Evolutionary conservation across 1,284 basidiomycete species (phyloP).

Genomic region (Gomphus bonarii): DNA sequence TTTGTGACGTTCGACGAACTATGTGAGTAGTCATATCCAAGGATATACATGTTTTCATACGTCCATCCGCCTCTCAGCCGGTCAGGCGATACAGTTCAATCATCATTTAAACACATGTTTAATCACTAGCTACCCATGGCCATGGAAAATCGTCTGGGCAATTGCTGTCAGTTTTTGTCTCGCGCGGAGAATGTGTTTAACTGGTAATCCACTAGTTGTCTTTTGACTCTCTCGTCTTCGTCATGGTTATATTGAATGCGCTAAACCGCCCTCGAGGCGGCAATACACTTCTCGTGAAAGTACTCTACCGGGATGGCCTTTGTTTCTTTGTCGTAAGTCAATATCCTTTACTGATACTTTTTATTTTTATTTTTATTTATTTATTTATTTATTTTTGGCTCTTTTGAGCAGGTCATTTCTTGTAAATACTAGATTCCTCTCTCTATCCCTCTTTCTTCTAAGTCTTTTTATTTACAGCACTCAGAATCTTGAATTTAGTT

Average conservation of each 20-base stretch:
- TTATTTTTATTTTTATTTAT: too few relatives aligned
- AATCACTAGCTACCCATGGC: neutral
- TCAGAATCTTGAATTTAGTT: neutral
- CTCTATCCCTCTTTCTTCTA: neutral
- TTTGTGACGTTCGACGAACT: neutral
- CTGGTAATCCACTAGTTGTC: neutral
- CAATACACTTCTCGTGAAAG: conserved; percentile 18
- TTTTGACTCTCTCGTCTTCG: conserved; percentile 21
- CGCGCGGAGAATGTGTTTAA: neutral
- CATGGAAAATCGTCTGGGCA: neutral
- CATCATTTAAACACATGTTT: neutral
- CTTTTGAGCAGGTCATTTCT: neutral
- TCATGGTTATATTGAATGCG: conserved; percentile 21
- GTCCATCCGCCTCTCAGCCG: neutral
- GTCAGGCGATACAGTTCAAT: neutral
- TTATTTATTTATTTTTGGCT: neutral
- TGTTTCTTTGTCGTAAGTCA: conserved; percentile 16
- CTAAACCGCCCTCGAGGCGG: conserved; percentile 21
- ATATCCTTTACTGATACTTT: neutral
- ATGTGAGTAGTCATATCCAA: neutral
- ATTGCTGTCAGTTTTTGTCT: neutral
- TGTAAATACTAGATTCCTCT: neutral
- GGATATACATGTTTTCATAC: too few relatives aligned
- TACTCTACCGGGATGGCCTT: conserved; percentile 22
- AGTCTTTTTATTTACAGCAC: neutral